These are phyloP conservation scores for Saturnispora zaruensis DNA, from an alignment of 805 yeast species.

Conservation along the genomic window DNA sequence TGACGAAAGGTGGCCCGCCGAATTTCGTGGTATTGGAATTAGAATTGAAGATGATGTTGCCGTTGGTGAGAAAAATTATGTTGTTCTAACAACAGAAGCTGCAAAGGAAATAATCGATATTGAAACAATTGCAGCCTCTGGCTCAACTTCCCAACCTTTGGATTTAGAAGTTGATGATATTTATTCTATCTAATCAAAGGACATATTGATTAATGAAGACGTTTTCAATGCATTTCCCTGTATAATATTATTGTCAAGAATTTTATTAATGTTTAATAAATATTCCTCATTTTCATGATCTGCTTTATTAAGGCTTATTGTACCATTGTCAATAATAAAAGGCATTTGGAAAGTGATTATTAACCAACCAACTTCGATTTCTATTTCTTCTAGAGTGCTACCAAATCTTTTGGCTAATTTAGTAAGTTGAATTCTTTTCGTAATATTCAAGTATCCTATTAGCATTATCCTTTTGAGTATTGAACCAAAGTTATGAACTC, in stretches of 20 bases:
- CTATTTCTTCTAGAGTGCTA: conserved; percentile 10
- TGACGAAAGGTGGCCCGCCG: conserved; percentile 61
- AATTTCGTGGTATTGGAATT: conserved; percentile 82
- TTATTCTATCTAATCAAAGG: conserved; percentile 14
- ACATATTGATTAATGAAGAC: conserved; percentile 1
- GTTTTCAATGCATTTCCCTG: conserved; percentile 8
- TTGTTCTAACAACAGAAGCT: conserved; percentile 69
- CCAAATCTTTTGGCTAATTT: conserved; percentile 21
- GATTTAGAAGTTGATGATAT: conserved; percentile 35
- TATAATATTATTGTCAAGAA: conserved; percentile 11
- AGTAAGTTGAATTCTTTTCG: conserved; percentile 15
- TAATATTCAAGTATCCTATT: neutral
- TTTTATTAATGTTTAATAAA: conserved; percentile 7
- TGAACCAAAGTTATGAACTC: neutral
- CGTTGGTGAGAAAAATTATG: conserved; percentile 50
- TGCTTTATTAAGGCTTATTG: conserved; percentile 11
- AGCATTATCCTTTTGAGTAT: conserved; percentile 2
- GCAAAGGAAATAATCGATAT: conserved; percentile 80
- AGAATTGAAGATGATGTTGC: conserved; percentile 93
- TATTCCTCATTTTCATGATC: neutral
- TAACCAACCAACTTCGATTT: conserved; percentile 17
- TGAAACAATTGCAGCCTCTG: conserved; percentile 56
- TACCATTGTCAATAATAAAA: conserved; percentile 18
- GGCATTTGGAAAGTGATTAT: conserved; percentile 21
- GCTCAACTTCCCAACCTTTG: conserved; percentile 38